Base-by-base conservation (phyloP, 2,329 filamentous ascomycete genomes). In the Fusarium sp. region DNA sequence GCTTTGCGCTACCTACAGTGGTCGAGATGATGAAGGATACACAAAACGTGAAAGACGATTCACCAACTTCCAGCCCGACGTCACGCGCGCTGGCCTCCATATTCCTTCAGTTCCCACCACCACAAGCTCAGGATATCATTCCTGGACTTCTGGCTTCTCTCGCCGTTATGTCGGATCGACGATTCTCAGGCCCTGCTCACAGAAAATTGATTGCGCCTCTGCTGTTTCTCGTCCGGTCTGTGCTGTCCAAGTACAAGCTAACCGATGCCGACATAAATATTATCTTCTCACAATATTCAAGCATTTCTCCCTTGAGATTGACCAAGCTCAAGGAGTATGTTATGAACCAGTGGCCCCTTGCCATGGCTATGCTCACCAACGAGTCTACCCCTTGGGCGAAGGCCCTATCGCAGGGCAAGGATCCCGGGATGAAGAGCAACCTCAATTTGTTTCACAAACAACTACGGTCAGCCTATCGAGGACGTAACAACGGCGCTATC, bases 81-180 rank as follows among this genome's bases (percentile, higher is more conserved):
- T 31, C 51, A 33, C 69, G 72, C 24, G 74, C 73, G 5, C 54
- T 81, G 19, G 62, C 71, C 13, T 71, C 76, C 45, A 71, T 81
- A 10, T 78, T 81, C 15, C 73, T 76, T 8, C 76, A 80, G 53
- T 76, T 76, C 17, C 60, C 59, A 1, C 66, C 71, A 3, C 60
- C 62, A 4, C 67, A 77, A 40, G 71, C 76, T 13, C 54, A 52
- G 13, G 64, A 70, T 4, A 64, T 80, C 6, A 43, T 80, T 1
- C 76, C 79, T 6, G 75, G 69, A 2, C 79, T 81, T 17, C 33
- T 81, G 36, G 66, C 76, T 13, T 79, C 79, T 3, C 13, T 79
- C 2, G 74, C 76, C 17, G 58, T 79, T 21, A 45, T 78, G 7
- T 77, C 77, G 7, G 78, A 80, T 42, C 40, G 54, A 17, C 71